A percentile compares a stretch with the other conserved stretches of the same genome.
phyloP scores from a whole-genome alignment of 331 rosid genomes.

The Pyracantha coccinea region DNA sequence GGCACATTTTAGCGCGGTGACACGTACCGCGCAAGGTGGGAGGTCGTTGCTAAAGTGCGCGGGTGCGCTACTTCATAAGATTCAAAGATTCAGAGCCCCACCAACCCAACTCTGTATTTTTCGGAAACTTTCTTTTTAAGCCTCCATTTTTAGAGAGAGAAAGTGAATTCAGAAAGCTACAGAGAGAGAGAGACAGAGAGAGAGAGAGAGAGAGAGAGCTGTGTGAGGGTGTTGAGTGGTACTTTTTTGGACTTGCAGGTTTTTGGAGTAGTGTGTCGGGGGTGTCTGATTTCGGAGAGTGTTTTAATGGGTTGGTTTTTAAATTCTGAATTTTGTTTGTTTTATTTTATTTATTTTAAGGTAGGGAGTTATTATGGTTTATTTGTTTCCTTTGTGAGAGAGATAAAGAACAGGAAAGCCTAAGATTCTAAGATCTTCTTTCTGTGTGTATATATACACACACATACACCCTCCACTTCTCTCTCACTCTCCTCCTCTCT shows the following conservation, averaged over 20 bases:
- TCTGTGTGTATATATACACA: not conserved
- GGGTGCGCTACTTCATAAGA: not conserved
- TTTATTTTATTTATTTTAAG: conserved; percentile 3
- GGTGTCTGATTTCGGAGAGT: conserved; percentile 17
- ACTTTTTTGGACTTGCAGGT: conserved; percentile 54
- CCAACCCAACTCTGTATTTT: not conserved
- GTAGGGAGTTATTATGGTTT: not conserved
- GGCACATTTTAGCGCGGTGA: too few species aligned
- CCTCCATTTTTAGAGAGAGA: not conserved
- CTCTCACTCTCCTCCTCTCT: not conserved
- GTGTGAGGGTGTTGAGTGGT: conserved; percentile 14
- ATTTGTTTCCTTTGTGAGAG: conserved; percentile 42
- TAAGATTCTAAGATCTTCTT: conserved; percentile 30
- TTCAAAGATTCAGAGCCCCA: not conserved
- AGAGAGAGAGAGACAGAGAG: conserved; percentile 2
- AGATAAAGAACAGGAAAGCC: conserved; percentile 22
- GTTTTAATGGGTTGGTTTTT: not conserved
- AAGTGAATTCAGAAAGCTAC: conserved; percentile 20
- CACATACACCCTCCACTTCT: not conserved
- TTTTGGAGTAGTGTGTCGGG: conserved; percentile 83
- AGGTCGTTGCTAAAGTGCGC: conserved; percentile 28
- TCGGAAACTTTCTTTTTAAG: conserved; percentile 3
- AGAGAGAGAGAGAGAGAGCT: conserved; percentile 3
- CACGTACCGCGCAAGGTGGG: not conserved
- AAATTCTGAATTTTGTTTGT: not conserved